phyloP scores from a whole-genome alignment of 2,329 filamentous ascomycete genomes.

The Epichloe bromicola region DNA sequence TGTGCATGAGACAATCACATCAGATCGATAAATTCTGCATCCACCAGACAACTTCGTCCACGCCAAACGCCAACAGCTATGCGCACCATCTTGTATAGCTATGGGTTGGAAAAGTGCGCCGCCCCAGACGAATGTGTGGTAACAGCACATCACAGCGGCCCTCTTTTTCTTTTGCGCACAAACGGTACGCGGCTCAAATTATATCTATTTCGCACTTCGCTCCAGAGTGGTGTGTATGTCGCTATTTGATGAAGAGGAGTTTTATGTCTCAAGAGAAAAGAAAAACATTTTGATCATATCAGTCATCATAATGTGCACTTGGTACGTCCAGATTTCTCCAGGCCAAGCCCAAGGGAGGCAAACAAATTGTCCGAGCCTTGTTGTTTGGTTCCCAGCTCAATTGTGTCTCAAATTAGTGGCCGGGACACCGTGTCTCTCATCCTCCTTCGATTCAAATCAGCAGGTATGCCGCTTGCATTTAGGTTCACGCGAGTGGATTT shows the following conservation, averaged over 20 bases:
- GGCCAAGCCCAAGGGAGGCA: neutral
- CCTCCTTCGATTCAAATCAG: slow-evolving; percentile 4
- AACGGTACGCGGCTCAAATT: neutral
- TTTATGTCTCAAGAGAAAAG: neutral
- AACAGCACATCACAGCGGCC: neutral
- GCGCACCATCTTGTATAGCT: too few species aligned
- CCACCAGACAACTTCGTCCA: too few species aligned
- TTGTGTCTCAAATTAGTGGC: slow-evolving; percentile 2
- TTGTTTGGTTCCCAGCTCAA: neutral
- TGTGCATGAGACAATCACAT: too few species aligned
- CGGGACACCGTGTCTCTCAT: slow-evolving; percentile 7
- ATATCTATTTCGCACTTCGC: neutral
- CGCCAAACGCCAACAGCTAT: too few species aligned
- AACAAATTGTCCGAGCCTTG: neutral
- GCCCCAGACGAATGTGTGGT: neutral
- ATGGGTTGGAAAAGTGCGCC: too few species aligned
- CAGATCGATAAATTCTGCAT: too few species aligned
- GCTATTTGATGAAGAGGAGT: slow-evolving; percentile 3
- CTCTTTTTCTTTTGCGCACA: neutral
- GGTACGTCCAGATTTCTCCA: neutral
- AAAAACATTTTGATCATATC: neutral
- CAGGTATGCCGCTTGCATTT: neutral
- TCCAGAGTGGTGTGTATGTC: slow-evolving; percentile 1
- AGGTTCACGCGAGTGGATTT: slow-evolving; percentile 1
- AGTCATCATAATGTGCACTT: slow-evolving; percentile 1